Evolutionary conservation across 73 alveolate species (phyloP), one percentile per base, ranked within the genome.

Genomic region (Halteria grandinella): DNA sequence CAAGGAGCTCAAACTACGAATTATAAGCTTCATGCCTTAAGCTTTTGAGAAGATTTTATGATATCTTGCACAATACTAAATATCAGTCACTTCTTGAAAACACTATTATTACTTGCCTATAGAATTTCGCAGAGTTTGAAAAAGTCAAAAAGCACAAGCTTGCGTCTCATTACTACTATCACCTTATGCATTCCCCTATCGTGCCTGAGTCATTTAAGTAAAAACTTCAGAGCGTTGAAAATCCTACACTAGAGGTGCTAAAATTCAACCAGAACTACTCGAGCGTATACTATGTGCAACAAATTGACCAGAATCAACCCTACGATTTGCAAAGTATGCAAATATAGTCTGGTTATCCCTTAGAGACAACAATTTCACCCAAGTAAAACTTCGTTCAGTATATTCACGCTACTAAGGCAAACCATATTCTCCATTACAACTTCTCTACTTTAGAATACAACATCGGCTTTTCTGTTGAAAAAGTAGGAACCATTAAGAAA

Each of bases 401-500:
- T 14, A 18, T 73, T 24, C 36, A 48, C 5, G 85, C 41, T 34
- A 73, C 10, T 21, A 53, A 73, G 44, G 43, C 74, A 24, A 18
- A 73, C 4, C 32, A 55, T 10, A 52, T 73, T 1, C 50, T 73
- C 24, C 85, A 54, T 37, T 73, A 73, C 57, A 73, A 73, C 34
- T 73, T 73, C 64, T 54, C 85, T 1, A 73, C 85, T 34, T n/a
- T 40, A 36, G 85, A 73, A 27, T 73, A 73, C 50, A 73, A 73
- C 41, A 73, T 73, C 28, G 85, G 85, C 14, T 73, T 73, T 48
- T 73, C 85, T 0, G 32, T 73, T 14, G 85, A 73, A 73, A 73
- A 55, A 40, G 74, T 73, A 10, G 85, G 85, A 0, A 15, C 6
- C 6, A 47, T 73, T 21, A 53, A 36, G 50, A 25, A 17, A 21